phyloP scores from a whole-genome alignment of 176 grass and related monocot genomes.

The Eleusine indica region DNA sequence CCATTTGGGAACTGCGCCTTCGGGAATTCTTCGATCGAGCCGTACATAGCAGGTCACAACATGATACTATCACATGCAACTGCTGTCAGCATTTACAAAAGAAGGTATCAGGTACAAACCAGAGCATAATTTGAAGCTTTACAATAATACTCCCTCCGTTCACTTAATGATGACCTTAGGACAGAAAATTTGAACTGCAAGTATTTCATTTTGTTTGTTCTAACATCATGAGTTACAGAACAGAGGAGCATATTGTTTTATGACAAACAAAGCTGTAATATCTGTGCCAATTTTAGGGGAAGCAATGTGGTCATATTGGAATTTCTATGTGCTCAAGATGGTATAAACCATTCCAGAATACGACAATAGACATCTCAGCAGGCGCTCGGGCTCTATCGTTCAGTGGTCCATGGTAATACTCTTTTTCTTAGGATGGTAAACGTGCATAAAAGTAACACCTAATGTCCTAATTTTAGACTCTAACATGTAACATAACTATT shows the following conservation, averaged over 20 bases:
- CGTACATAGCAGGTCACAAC: conserved; percentile 73
- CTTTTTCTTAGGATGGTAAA: not conserved
- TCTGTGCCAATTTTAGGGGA: conserved; percentile 20
- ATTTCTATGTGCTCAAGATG: conserved; percentile 37
- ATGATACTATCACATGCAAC: conserved; percentile 68
- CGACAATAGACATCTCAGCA: conserved; percentile 45
- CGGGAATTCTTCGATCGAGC: conserved; percentile 69
- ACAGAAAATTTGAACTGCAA: not conserved
- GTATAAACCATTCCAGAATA: conserved; percentile 58
- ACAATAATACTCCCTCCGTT: not conserved
- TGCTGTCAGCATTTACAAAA: conserved; percentile 57
- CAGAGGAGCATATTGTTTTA: no score
- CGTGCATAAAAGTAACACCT: no score
- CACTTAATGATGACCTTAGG: not conserved
- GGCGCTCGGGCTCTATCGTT: conserved; percentile 45
- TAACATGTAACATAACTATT: not conserved
- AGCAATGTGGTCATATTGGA: conserved; percentile 58
- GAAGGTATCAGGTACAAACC: conserved; percentile 24
- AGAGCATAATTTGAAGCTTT: no score
- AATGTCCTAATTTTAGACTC: no score
- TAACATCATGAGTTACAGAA: no score
- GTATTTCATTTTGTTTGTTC: no score
- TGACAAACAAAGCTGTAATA: not conserved
- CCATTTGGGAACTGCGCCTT: conserved; percentile 55
- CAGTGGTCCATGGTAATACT: conserved; percentile 44